These are phyloP conservation scores for Falciphora oryzae DNA, from an alignment of 2,329 filamentous ascomycete species.

Conservation along the genomic window DNA sequence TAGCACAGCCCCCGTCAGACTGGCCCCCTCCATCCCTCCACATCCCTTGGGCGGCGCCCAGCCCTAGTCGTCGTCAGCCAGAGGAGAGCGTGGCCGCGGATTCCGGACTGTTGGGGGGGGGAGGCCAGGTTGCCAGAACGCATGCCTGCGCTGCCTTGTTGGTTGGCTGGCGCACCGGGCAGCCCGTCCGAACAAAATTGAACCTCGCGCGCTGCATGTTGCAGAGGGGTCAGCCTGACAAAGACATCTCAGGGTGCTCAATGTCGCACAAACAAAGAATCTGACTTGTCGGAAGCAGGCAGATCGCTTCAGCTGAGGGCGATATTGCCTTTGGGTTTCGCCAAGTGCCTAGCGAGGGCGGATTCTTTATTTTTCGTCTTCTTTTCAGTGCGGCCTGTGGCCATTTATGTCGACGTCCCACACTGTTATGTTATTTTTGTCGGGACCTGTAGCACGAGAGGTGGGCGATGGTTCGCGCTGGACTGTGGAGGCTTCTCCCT, in stretches of 20 bases:
- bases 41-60: background rate
- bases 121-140: too few species aligned
- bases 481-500: background rate
- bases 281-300: background rate
- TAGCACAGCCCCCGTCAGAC: background rate
- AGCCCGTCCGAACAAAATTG: background rate
- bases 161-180: background rate
- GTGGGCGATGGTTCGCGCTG: too few species aligned
- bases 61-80: background rate
- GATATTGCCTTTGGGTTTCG: background rate
- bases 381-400: background rate
- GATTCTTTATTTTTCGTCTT: background rate
- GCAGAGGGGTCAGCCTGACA: background rate
- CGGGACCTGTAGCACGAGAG: background rate
- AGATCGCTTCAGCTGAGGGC: background rate
- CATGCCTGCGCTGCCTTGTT: too few species aligned
- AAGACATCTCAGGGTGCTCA: background rate
- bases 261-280: background rate
- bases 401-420: background rate
- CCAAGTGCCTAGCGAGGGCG: background rate
- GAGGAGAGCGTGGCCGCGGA: too few species aligned
- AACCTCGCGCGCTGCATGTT: background rate
- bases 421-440: conserved; percentile 5
- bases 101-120: too few species aligned
- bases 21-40: background rate